phyloP scores from a whole-genome alignment of 2,329 filamentous ascomycete species.

The Meredithiella fracta region DNA sequence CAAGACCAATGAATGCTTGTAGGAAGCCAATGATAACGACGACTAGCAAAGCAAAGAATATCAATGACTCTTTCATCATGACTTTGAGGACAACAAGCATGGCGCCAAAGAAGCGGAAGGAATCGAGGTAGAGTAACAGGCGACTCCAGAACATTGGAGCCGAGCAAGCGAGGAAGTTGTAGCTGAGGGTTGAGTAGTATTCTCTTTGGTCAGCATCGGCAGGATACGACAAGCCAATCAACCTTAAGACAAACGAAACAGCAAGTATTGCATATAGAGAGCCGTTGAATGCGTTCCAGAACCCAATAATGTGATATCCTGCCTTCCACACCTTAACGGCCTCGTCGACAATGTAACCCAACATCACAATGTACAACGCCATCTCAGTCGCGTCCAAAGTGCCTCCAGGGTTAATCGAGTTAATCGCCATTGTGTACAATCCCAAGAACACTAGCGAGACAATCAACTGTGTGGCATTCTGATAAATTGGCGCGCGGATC shows the following conservation, averaged over 20 bases:
- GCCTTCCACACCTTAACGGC: conserved; percentile 83
- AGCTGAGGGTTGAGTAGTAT: conserved; percentile 64
- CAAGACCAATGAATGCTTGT: conserved; percentile 85
- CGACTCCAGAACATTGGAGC: conserved; percentile 97
- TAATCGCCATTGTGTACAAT: conserved; percentile 81
- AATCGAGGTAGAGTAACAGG: conserved; percentile 81
- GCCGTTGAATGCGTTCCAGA: conserved; percentile 94
- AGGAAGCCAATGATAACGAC: conserved; percentile 78
- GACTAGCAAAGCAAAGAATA: conserved; percentile 83
- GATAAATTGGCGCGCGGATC: conserved; percentile 82
- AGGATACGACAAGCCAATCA: conserved; percentile 56
- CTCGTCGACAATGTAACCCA: conserved; percentile 84
- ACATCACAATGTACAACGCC: conserved; percentile 75
- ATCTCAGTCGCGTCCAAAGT: conserved; percentile 73
- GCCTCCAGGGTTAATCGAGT: conserved; percentile 74
- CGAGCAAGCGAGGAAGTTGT: conserved; percentile 84
- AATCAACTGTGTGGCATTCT: conserved; percentile 76
- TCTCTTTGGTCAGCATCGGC: conserved; percentile 29
- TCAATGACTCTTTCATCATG: conserved; percentile 86
- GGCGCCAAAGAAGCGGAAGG: conserved; percentile 86
- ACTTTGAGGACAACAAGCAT: conserved; percentile 96
- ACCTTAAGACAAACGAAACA: conserved; percentile 61
- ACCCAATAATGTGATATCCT: conserved; percentile 75
- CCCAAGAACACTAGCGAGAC: conserved; percentile 69
- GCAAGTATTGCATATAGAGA: conserved; percentile 64